These are phyloP conservation scores for Thermomucor indicae-seudaticae DNA, from an alignment of 371 early-diverging fungal genomes.

Conservation along the genomic window DNA sequence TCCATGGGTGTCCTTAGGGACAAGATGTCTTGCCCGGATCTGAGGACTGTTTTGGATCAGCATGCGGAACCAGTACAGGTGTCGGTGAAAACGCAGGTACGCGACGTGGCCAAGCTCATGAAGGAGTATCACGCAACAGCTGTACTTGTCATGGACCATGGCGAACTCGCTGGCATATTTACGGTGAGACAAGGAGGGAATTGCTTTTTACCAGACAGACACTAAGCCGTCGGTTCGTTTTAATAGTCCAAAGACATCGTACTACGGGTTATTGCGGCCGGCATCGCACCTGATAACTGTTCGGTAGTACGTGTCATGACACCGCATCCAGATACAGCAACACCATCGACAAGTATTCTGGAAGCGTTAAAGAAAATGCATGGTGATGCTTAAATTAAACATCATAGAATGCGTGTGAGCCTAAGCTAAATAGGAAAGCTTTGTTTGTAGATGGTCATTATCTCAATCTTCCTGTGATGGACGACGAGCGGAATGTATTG, in stretches of 20 bases:
- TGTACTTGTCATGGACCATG: constrained; percentile 77
- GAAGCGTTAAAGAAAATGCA: constrained; percentile 92
- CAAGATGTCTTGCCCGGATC: constrained; percentile 78
- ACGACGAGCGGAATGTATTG: constrained; percentile 61
- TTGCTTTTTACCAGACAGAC: too few relatives aligned
- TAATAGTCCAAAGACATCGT: constrained; percentile 77
- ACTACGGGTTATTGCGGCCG: constrained; percentile 87
- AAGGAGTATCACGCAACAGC: constrained; percentile 81
- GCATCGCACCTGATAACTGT: constrained; percentile 78
- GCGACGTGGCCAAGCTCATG: constrained; percentile 85
- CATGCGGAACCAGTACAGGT: constrained; percentile 63
- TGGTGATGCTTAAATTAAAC: constrained; percentile 31
- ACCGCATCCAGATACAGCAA: constrained; percentile 88
- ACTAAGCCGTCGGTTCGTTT: not conserved
- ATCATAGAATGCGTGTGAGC: not conserved
- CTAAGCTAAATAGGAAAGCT: not conserved
- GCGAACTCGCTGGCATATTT: constrained; percentile 85
- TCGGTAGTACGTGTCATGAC: constrained; percentile 93
- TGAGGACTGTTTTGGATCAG: constrained; percentile 69
- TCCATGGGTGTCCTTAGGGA: constrained; percentile 49
- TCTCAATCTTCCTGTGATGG: constrained; percentile 92
- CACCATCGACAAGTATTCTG: constrained; percentile 71
- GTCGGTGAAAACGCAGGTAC: constrained; percentile 69
- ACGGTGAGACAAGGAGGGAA: constrained; percentile 67
- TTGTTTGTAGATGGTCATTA: constrained; percentile 77